Conservation (phyloP, 2,329 filamentous ascomycete species). For the Dryadomyces sulphureus region DNA sequence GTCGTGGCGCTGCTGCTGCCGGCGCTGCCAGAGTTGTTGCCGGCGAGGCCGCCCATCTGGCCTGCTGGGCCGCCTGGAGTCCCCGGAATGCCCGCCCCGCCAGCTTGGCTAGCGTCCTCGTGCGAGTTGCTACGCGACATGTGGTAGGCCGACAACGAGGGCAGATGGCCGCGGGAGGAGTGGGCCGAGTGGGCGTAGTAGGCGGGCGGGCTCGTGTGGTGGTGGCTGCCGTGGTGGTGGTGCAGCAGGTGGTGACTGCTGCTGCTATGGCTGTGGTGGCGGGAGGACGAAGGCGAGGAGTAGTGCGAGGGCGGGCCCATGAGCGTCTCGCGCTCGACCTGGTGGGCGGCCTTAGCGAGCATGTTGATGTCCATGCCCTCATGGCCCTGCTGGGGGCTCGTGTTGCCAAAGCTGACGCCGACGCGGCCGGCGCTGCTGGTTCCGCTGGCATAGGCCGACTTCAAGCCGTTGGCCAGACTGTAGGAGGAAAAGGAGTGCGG, state of each 20-base stretch:
- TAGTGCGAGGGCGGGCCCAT: conserved; percentile 24
- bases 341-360: conserved; percentile 44
- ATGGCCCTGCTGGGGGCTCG: conserved; percentile 18
- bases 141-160: conserved; percentile 73
- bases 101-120: conserved; percentile 40
- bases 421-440: conserved; percentile 5
- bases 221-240: conserved; percentile 11
- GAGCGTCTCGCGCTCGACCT: conserved; percentile 44
- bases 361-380: conserved; percentile 39
- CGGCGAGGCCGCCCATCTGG: too few species aligned
- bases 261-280: conserved; percentile 27
- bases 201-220: conserved; percentile 13
- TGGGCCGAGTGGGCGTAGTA: conserved; percentile 36
- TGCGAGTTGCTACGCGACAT: conserved; percentile 84
- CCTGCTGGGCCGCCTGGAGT: too few species aligned
- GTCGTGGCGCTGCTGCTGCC: neutral
- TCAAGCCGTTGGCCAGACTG: conserved; percentile 30
- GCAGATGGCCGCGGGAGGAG: conserved; percentile 46
- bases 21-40: too few species aligned
- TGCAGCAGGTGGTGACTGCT: conserved; percentile 20
- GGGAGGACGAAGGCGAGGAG: conserved; percentile 26
- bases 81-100: too few species aligned
- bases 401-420: conserved; percentile 9
- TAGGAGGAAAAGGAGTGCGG: conserved; percentile 75
- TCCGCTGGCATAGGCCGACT: conserved; percentile 29